These are phyloP conservation scores for Ammopiptanthus mongolicus DNA, from an alignment of 306 rosid genomes.

Conservation along the genomic window DNA sequence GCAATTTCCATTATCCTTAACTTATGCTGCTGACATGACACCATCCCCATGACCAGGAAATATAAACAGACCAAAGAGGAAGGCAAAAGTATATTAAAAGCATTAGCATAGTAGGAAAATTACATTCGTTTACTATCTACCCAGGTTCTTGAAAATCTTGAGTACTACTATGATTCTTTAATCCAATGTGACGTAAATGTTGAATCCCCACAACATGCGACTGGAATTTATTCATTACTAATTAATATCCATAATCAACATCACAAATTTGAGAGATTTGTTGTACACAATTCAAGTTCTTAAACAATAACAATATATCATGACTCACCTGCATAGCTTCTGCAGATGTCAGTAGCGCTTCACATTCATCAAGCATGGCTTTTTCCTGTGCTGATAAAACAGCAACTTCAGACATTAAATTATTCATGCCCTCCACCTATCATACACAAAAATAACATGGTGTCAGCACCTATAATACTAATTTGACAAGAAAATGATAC, in stretches of 20 bases:
- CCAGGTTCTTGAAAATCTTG: not conserved
- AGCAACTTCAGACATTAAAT: conserved; percentile 79
- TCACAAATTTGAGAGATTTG: not conserved
- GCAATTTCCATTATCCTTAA: not conserved
- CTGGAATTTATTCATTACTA: not conserved
- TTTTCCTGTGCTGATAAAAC: conserved; percentile 70
- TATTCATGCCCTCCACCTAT: conserved; percentile 69
- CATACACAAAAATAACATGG: conserved; percentile 18
- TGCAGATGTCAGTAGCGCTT: conserved; percentile 60
- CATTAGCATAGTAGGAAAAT: not conserved
- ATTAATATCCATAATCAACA: not conserved
- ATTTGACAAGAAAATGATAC: not conserved
- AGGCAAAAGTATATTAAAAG: not conserved
- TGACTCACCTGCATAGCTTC: conserved; percentile 74
- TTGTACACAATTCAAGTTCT: conserved; percentile 2
- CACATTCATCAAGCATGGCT: conserved; percentile 85
- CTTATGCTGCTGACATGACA: not conserved
- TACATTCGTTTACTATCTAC: not conserved
- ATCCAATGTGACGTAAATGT: not conserved
- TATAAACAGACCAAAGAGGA: not conserved
- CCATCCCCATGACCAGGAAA: not conserved
- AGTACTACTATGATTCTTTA: not conserved
- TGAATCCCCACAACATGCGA: not conserved
- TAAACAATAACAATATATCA: conserved; percentile 8
- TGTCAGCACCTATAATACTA: conserved; percentile 9